phyloP scores from a whole-genome alignment of 2,329 filamentous ascomycete species.

The Aspergillus felis region DNA sequence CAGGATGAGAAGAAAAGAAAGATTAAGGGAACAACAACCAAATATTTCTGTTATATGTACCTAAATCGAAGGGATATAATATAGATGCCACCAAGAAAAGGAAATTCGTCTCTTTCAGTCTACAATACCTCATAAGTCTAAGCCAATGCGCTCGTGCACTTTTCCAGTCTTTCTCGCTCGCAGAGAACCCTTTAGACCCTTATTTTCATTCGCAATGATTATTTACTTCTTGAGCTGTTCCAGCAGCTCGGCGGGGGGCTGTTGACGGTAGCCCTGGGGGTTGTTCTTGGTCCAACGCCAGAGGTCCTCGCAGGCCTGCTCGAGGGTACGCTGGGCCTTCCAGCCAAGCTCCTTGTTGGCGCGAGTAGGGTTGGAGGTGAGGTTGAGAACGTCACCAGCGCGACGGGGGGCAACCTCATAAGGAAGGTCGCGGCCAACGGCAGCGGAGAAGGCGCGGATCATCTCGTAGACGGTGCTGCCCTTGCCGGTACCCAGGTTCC shows the following conservation, averaged over 20 bases:
- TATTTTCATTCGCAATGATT: not conserved
- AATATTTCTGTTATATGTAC: not conserved
- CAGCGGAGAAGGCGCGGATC: slow-evolving; percentile 85
- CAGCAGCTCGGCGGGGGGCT: slow-evolving; percentile 79
- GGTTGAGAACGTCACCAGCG: slow-evolving; percentile 85
- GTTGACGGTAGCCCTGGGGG: slow-evolving; percentile 87
- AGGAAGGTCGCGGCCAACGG: slow-evolving; percentile 78
- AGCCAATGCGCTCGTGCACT: slow-evolving; percentile 1
- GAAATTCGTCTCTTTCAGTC: slow-evolving; percentile 36
- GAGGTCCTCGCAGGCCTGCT: slow-evolving; percentile 88
- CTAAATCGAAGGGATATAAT: not conserved
- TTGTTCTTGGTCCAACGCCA: slow-evolving; percentile 99
- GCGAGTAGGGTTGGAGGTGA: slow-evolving; percentile 84
- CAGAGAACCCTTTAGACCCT: not conserved
- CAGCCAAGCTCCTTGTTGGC: slow-evolving; percentile 87
- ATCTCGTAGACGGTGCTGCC: slow-evolving; percentile 97
- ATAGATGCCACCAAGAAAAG: slow-evolving; percentile 18
- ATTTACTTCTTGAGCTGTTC: slow-evolving; percentile 46
- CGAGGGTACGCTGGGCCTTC: slow-evolving; percentile 86
- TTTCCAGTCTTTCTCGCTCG: not conserved
- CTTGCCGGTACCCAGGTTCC: slow-evolving; percentile 93
- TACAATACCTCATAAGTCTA: slow-evolving; percentile 11
- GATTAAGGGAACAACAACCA: slow-evolving; percentile 2
- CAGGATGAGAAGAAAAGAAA: not conserved
- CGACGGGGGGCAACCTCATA: slow-evolving; percentile 83